phyloP scores from a whole-genome alignment of 345 rosid genomes.

The Kandelia obovata region DNA sequence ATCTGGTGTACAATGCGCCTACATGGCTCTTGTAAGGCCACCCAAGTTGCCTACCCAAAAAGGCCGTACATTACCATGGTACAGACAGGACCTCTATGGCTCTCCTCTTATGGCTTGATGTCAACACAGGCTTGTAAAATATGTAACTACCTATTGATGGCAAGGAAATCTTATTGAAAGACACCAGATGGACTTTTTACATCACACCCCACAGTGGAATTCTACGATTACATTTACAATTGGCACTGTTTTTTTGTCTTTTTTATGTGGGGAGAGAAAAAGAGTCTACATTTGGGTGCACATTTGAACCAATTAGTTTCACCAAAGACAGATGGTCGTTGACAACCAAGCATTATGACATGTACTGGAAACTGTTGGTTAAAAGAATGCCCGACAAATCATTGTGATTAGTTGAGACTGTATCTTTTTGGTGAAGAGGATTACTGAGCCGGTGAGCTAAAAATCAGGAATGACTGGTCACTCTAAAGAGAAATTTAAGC shows the following conservation, averaged over 20 bases:
- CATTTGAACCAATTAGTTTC: neutral
- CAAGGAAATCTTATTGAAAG: too few species aligned
- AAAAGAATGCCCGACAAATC: neutral
- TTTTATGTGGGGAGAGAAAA: neutral
- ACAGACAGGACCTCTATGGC: too few species aligned
- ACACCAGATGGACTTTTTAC: too few species aligned
- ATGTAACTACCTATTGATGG: too few species aligned
- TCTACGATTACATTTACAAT: too few species aligned
- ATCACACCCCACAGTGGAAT: too few species aligned
- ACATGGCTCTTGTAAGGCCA: conserved; percentile 24
- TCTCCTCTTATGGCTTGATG: too few species aligned
- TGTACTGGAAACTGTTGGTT: neutral
- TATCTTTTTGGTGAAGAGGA: too few species aligned
- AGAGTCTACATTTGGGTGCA: neutral
- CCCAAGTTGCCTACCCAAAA: conserved; percentile 4
- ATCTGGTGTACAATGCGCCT: conserved; percentile 20
- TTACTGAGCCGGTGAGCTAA: neutral
- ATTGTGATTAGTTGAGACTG: neutral
- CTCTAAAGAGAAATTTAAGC: conserved; percentile 28
- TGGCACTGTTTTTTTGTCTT: too few species aligned
- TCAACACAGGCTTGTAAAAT: too few species aligned
- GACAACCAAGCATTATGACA: neutral
- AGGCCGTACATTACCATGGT: too few species aligned
- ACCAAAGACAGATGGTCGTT: neutral
- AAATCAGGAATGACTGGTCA: neutral